Evolutionary conservation across 768 basidiomycete species (phyloP), one percentile per base, ranked within the genome.

Genomic region (Candolleomyces efflorescens): DNA sequence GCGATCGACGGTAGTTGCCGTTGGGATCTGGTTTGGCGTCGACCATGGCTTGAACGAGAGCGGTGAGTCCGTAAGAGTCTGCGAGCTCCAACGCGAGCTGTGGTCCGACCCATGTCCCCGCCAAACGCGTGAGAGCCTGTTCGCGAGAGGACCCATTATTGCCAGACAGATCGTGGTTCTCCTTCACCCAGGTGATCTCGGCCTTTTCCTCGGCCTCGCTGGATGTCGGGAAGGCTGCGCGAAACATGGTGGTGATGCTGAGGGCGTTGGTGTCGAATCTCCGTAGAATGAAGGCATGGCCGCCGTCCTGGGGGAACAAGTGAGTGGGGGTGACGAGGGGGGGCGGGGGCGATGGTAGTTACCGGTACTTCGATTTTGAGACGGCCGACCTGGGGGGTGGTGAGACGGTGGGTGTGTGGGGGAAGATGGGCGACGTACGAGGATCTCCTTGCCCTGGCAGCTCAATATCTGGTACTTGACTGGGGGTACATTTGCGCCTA

Each of bases 241-340:
- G 90, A 75, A 91, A 96, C 94, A 98, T 96, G 56, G 94, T 96
- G 10, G 94, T 96, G 10, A 94, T 82, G 62, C 88, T 90, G 72
- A 98, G 83, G 18, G 93, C 93, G 59, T 90, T 87, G 3, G 94
- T 96, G 73, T 98, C 95, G 64, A 90, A 94, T 55, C 95, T 86
- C 46, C 94, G 85, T 37, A 98, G 86, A 67, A 98, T 92, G 70
- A 97, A 98, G 22, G 95, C 93, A 73, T 98, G 94, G 37, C 88
- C 86, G 13, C 75, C 71, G 26, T 87, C 81, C 89, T 92, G 68
- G 56, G n/a, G 43, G 63, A 62, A 65, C 63, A 64, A 22, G 58
- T 63, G 45, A 63, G 61, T 55, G 26, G 53, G 43, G 59, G 59
- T 39, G 32, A 49, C 64, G 17, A 51, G 39, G 48, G 54, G 39